These are phyloP conservation scores for Neonectria punicea DNA, from an alignment of 2,329 filamentous ascomycete species.

Conservation along the genomic window DNA sequence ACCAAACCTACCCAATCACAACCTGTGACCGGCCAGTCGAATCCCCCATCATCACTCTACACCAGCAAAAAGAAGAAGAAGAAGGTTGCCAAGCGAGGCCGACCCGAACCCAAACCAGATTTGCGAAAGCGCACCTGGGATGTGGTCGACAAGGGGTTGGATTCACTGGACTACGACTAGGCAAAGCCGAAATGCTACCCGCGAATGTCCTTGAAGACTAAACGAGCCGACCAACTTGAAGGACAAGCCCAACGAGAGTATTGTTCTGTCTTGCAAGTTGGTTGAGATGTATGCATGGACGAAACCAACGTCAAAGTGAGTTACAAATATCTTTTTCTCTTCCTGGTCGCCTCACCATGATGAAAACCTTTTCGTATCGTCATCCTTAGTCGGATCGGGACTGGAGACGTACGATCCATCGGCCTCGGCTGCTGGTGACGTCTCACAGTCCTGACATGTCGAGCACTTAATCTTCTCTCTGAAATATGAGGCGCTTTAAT, in stretches of 20 bases:
- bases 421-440: slow-evolving; percentile 45
- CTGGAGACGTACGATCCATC: slow-evolving; percentile 48
- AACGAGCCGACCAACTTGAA: background rate
- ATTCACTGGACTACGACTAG: slow-evolving; percentile 68
- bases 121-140: slow-evolving; percentile 75
- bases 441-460: slow-evolving; percentile 53
- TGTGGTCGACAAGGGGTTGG: slow-evolving; percentile 69
- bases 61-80: slow-evolving; percentile 47
- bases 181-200: background rate
- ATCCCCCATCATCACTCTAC: slow-evolving; percentile 24
- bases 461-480: slow-evolving; percentile 68
- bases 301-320: slow-evolving; percentile 22
- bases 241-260: background rate
- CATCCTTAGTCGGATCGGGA: slow-evolving; percentile 90
- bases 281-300: slow-evolving; percentile 5
- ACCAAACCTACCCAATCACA: slow-evolving; percentile 18
- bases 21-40: slow-evolving; percentile 14
- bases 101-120: slow-evolving; percentile 65
- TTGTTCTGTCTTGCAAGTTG: background rate
- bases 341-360: slow-evolving; percentile 64
- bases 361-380: slow-evolving; percentile 82
- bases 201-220: background rate
- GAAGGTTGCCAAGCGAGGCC: slow-evolving; percentile 52
- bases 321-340: slow-evolving; percentile 3
- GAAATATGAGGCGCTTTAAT: slow-evolving; percentile 43